phyloP scores from a whole-genome alignment of 345 rosid genomes.

The Aurinia saxatilis region DNA sequence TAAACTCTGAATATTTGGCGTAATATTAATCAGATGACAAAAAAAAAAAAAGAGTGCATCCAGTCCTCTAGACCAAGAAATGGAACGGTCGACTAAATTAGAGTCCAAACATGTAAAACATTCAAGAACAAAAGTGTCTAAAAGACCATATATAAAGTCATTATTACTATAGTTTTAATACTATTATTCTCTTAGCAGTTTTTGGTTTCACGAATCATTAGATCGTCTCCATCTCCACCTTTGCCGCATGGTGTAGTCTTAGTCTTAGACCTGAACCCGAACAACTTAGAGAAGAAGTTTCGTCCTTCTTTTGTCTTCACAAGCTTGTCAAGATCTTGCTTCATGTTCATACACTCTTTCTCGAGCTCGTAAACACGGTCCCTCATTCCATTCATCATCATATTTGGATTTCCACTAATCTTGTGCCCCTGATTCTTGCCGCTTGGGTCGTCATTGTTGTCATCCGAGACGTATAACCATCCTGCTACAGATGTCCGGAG shows the following conservation, averaged over 20 bases:
- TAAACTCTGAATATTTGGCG: too few species aligned
- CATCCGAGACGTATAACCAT: constrained; percentile 62
- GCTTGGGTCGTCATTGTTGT: constrained; percentile 37
- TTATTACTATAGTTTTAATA: neutral
- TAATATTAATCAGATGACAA: too few species aligned
- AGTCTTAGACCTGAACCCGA: constrained; percentile 38
- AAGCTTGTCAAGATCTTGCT: constrained; percentile 66
- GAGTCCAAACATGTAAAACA: neutral
- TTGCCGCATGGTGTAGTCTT: constrained; percentile 26
- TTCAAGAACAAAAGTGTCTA: constrained; percentile 7
- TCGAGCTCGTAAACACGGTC: constrained; percentile 70
- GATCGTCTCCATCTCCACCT: constrained; percentile 4
- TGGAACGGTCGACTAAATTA: neutral
- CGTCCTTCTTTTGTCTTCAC: constrained; percentile 58
- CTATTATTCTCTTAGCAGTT: constrained; percentile 1
- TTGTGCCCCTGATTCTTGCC: constrained; percentile 41
- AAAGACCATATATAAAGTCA: neutral
- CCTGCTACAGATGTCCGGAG: constrained; percentile 71
- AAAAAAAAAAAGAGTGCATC: too few species aligned
- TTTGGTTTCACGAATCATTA: constrained; percentile 12
- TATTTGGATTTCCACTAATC: constrained; percentile 11
- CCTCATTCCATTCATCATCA: constrained; percentile 47
- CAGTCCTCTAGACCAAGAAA: neutral
- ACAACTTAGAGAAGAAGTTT: constrained; percentile 44
- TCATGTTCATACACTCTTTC: constrained; percentile 71